phyloP scores from a whole-genome alignment of 164 flowering plant genomes.

The Vitis riparia region DNA sequence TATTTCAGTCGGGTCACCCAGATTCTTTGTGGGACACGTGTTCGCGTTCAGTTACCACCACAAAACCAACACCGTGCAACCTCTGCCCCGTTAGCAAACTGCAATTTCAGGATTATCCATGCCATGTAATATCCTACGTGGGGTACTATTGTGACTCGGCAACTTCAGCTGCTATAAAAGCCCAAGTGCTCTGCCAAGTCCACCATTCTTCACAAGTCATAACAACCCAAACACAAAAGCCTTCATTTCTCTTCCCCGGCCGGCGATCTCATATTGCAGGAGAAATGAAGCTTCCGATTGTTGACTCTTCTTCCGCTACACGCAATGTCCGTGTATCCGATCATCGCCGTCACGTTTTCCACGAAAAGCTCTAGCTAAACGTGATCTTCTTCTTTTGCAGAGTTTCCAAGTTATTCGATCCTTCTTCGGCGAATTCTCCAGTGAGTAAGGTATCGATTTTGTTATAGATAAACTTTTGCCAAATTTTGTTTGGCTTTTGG shows the following conservation, averaged over 20 bases:
- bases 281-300: conserved; percentile 36
- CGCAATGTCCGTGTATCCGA: conserved; percentile 35
- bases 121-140: conserved; percentile 22
- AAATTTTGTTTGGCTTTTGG: conserved; percentile 9
- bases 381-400: conserved; percentile 13
- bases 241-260: conserved; percentile 3
- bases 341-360: conserved; percentile 59
- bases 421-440: conserved; percentile 9
- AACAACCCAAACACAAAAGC: background rate
- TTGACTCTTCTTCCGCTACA: conserved; percentile 1
- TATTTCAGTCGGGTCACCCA: background rate
- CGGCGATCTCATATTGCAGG: conserved; percentile 18
- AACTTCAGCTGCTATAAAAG: background rate
- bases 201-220: conserved; percentile 5
- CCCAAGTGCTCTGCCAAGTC: background rate
- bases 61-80: conserved; percentile 6
- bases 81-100: conserved; percentile 14
- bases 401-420: conserved; percentile 19
- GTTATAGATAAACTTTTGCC: background rate
- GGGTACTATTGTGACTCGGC: conserved; percentile 24
- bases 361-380: conserved; percentile 33
- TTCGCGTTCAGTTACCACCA: conserved; percentile 1
- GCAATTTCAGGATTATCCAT: background rate
- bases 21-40: conserved; percentile 3
- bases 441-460: conserved; percentile 18